These are phyloP conservation scores for Apiospora arundinis DNA, from an alignment of 2,329 filamentous ascomycete species.

Conservation along the genomic window DNA sequence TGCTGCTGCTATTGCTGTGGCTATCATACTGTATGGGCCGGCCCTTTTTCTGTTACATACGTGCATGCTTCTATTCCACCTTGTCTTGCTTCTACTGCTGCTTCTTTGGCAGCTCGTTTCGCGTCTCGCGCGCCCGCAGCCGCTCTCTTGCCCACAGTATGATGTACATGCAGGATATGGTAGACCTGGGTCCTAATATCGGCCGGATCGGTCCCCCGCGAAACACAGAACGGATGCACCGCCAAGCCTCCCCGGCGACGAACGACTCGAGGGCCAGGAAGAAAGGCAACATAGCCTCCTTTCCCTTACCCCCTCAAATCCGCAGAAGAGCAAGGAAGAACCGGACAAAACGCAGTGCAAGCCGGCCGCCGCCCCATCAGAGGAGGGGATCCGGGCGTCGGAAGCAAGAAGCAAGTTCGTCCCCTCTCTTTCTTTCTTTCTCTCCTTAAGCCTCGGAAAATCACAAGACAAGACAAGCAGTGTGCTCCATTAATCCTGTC, in stretches of 20 bases:
- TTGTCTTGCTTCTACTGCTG: background rate
- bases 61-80: background rate
- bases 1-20: background rate
- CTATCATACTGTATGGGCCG: background rate
- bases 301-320: background rate
- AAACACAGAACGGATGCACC: conserved; percentile 1
- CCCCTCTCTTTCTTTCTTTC: background rate
- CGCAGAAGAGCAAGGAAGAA: background rate
- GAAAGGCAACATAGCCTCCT: background rate
- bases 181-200: background rate
- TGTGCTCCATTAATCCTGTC: conserved; percentile 10
- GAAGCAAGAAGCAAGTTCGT: background rate
- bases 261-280: background rate
- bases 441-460: background rate
- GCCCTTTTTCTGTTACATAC: background rate
- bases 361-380: background rate
- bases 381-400: background rate
- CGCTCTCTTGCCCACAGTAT: no score
- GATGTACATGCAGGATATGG: background rate
- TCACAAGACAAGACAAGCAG: background rate
- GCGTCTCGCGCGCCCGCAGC: background rate
- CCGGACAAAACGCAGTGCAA: background rate
- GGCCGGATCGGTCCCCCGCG: conserved; percentile 15
- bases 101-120: background rate
- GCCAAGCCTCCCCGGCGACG: background rate